phyloP scores from a whole-genome alignment of 495 filamentous ascomycete species.

The Apodospora peruviana region DNA sequence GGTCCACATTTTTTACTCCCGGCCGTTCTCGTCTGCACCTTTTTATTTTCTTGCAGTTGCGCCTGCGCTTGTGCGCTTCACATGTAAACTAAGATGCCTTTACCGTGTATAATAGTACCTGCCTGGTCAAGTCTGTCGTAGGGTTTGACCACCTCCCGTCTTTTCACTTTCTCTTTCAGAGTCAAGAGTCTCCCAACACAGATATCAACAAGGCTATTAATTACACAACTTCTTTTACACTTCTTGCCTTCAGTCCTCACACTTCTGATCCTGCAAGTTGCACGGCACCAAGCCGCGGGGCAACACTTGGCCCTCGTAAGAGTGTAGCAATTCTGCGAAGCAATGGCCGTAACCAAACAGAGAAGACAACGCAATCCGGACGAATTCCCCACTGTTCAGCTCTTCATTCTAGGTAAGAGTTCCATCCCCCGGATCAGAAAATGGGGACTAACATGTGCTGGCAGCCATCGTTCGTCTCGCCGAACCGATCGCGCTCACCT shows the following conservation, averaged over 20 bases:
- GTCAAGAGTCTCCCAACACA: conserved; percentile 8
- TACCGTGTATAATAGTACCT: too few relatives aligned
- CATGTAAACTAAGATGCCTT: neutral
- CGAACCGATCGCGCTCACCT: conserved; percentile 83
- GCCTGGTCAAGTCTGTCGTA: neutral
- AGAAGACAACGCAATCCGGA: conserved; percentile 46
- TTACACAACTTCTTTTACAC: too few relatives aligned
- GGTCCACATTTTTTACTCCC: conserved; percentile 4
- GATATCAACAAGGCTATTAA: too few relatives aligned
- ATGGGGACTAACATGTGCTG: conserved; percentile 1
- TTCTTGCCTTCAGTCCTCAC: neutral
- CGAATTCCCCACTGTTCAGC: conserved; percentile 70
- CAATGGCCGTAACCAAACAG: conserved; percentile 40
- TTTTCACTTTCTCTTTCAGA: conserved; percentile 6
- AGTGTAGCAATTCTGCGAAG: conserved; percentile 28
- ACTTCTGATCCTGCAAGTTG: neutral
- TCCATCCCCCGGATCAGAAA: neutral
- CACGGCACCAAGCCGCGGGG: neutral
- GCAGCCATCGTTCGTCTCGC: conserved; percentile 60
- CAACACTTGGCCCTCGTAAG: too few relatives aligned
- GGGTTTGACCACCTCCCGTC: too few relatives aligned
- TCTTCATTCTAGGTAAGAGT: conserved; percentile 65
- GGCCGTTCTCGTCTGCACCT: conserved; percentile 3
- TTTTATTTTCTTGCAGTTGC: neutral
- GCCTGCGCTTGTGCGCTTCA: neutral